A percentile compares a stretch with the other conserved stretches of the same genome.
Conservation (phyloP, 129 eudicot genomes). For the Calendula officinalis region DNA sequence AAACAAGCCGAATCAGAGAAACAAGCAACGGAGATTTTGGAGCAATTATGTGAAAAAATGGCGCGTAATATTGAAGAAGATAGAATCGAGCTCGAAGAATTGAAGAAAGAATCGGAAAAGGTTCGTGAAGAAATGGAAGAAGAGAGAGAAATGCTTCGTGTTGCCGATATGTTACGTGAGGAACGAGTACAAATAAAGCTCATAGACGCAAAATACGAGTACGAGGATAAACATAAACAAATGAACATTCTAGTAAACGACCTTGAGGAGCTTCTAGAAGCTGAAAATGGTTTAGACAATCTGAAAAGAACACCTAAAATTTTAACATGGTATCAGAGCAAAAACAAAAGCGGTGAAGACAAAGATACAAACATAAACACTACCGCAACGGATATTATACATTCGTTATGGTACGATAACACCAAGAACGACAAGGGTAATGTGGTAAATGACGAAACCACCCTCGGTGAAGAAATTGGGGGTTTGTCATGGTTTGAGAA, state of each 20-base stretch:
- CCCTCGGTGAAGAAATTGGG: slow-evolving; percentile 20
- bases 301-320: slow-evolving; percentile 17
- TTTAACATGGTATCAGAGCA: slow-evolving; percentile 33
- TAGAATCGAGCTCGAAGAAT: slow-evolving; percentile 62
- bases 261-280: slow-evolving; percentile 55
- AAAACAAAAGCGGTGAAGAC: not conserved
- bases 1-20: slow-evolving; percentile 58
- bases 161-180: slow-evolving; percentile 80
- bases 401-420: slow-evolving; percentile 22
- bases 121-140: slow-evolving; percentile 74
- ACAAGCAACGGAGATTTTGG: slow-evolving; percentile 67
- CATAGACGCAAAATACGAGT: slow-evolving; percentile 77
- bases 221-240: slow-evolving; percentile 73
- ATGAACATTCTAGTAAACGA: slow-evolving; percentile 59
- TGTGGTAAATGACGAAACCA: slow-evolving; percentile 32
- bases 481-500: slow-evolving; percentile 27
- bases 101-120: slow-evolving; percentile 51
- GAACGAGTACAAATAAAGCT: slow-evolving; percentile 96
- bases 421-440: not conserved
- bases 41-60: slow-evolving; percentile 76
- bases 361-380: not conserved
- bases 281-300: slow-evolving; percentile 21
- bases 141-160: slow-evolving; percentile 91
- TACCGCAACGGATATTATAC: slow-evolving; percentile 32
- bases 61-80: slow-evolving; percentile 62